Percentiles rank a stretch among this genome's conserved stretches.
Evolutionary conservation across 352 stramenopile genomes (phyloP).

Genomic region (Aphanomyces cochlioides): DNA sequence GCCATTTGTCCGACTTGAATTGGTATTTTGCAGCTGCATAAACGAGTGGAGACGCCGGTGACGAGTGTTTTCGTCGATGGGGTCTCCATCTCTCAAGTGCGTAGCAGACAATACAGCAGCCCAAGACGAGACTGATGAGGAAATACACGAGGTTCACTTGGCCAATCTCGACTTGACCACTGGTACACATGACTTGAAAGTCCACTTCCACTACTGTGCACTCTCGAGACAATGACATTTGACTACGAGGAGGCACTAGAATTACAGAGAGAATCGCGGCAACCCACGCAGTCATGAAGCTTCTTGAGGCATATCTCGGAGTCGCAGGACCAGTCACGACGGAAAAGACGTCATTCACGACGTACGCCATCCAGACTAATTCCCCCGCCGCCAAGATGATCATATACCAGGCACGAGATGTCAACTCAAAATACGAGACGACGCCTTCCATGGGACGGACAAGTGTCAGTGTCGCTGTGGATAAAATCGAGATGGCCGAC

Average conservation of each 20-base stretch:
- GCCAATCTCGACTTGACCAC: neutral
- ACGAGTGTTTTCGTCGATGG: neutral
- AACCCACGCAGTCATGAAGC: neutral
- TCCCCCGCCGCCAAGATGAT: constrained; percentile 12
- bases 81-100: neutral
- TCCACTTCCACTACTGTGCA: neutral
- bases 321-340: neutral
- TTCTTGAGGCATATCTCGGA: neutral
- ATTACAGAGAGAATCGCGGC: neutral
- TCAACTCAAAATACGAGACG: constrained; percentile 11
- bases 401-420: neutral
- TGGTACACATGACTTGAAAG: constrained; percentile 9
- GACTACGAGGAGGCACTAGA: neutral
- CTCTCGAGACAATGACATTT: neutral
- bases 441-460: neutral
- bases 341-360: constrained; percentile 11
- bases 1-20: neutral
- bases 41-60: neutral
- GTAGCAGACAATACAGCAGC: neutral
- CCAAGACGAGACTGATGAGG: neutral
- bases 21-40: constrained; percentile 17
- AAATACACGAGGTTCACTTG: neutral
- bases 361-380: constrained; percentile 5
- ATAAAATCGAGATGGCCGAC: neutral
- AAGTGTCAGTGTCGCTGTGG: neutral